phyloP scores from a whole-genome alignment of 73 alveolate species.

The Paraurostyla sp. region DNA sequence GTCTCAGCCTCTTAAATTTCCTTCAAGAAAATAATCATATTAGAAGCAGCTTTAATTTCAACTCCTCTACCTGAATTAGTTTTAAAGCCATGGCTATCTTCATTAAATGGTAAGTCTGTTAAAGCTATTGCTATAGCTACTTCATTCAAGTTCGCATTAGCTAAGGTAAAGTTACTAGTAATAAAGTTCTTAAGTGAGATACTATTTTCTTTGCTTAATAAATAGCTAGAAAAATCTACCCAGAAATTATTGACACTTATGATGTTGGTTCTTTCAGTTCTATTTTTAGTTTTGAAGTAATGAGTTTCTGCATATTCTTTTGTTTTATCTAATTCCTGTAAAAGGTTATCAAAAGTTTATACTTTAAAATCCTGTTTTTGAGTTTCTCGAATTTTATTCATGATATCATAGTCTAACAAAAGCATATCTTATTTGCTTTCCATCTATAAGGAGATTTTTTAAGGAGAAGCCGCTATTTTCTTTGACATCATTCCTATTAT shows the following conservation, averaged over 20 bases:
- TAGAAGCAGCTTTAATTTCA: constrained; percentile 69
- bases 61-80: constrained; percentile 79
- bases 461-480: too few species aligned
- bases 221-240: constrained; percentile 48
- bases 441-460: too few species aligned
- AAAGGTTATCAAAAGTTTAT: too few species aligned
- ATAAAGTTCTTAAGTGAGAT: constrained; percentile 53
- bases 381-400: too few species aligned
- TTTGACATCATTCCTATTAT: too few species aligned
- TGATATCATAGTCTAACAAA: too few species aligned
- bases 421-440: too few species aligned
- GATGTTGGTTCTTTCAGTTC: background rate
- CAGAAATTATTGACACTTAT: constrained; percentile 40
- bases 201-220: background rate
- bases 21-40: constrained; percentile 83
- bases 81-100: constrained; percentile 89
- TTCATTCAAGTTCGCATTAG: constrained; percentile 43
- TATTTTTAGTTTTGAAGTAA: constrained; percentile 21
- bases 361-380: too few species aligned
- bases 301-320: constrained; percentile 65
- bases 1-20: constrained; percentile 90
- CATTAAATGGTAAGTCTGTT: constrained; percentile 78
- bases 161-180: background rate
- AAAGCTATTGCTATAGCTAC: constrained; percentile 41
- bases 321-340: constrained; percentile 57